Base-by-base conservation (phyloP, 352 stramenopile species). In the Nothophytophthora sp. region DNA sequence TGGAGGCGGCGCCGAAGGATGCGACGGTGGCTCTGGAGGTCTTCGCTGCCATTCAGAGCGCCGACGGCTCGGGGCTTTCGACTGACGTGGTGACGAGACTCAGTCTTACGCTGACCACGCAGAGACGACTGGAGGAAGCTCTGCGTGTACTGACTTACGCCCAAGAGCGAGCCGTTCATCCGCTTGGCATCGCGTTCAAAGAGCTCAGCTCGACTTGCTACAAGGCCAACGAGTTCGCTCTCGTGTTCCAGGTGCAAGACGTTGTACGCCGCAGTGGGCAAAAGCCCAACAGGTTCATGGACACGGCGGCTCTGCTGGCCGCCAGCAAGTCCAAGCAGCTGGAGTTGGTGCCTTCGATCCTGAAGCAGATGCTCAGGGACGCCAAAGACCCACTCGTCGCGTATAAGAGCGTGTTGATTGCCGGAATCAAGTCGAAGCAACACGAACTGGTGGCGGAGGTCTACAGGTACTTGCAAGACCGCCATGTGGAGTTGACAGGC, bases 371-470 rank as follows among this genome's bases (percentile, higher is more conserved):
- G 54, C 37, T 57, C 10, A 30, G 46, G 16, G 33, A 50, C 23
- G 24, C 25, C 19, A n/a, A 50, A 48, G 38, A 39, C 54, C 12
- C n/a, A 57, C 20, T 11, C n/a, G 25, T 28, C 37, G 46, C 22
- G 2, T 42, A 57, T 19, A 23, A 63, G n/a, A 11, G 67, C 30
- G 73, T 76, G 16, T 47, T 92, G 23, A 81, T 67, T 19, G 75
- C 78, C 1, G 81, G 76, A n/a, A 55, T 83, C 38, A 89, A 90
- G 38, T 74, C 67, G 13, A 63, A 57, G 16, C 67, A 83, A 45
- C 76, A 90, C 49, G 69, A 87, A 52, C 71, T 92, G 13, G 76
- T 88, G 57, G 62, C 88, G 33, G 63, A 86, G 53, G 78, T 91
- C 45, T 83, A 88, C 51, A 74, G 86, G 46, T 77, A 85, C 50